A percentile compares a stretch with the other conserved stretches of the same genome.
Evolutionary conservation across 306 rosid species (phyloP).

Genomic region (Sesbania bispinosa): DNA sequence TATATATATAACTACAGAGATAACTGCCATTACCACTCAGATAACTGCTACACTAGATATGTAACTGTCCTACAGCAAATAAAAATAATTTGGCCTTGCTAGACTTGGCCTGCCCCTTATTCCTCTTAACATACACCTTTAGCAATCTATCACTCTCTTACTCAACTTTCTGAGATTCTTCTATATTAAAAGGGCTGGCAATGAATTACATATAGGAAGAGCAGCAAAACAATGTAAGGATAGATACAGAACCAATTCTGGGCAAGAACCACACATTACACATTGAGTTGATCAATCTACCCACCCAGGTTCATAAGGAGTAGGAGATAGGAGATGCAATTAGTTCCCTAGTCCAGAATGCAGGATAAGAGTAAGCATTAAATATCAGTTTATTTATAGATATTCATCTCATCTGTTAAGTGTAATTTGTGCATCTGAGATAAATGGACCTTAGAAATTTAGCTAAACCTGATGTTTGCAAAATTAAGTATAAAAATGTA

Average conservation of each 20-base stretch:
- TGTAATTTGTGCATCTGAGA: not conserved
- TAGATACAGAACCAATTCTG: not conserved
- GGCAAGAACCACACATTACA: not conserved
- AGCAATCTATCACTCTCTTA: no score
- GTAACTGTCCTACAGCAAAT: no score
- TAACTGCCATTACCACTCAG: no score
- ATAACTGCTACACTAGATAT: no score
- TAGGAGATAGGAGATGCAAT: not conserved
- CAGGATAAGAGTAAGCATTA: not conserved
- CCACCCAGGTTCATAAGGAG: not conserved
- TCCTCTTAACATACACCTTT: no score
- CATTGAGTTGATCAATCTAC: not conserved
- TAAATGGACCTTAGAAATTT: not conserved
- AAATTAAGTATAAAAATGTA: not conserved
- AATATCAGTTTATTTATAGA: not conserved
- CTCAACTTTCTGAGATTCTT: no score
- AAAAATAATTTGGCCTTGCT: no score
- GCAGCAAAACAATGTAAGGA: not conserved
- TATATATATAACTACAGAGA: no score
- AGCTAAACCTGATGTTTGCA: conserved; percentile 4
- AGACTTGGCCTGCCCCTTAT: no score
- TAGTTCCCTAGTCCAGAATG: not conserved
- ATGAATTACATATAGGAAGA: not conserved
- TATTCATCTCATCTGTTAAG: not conserved
- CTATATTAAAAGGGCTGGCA: not conserved